Conservation (phyloP, 176 grass and related monocot species). For the Saccharum spontaneum region DNA sequence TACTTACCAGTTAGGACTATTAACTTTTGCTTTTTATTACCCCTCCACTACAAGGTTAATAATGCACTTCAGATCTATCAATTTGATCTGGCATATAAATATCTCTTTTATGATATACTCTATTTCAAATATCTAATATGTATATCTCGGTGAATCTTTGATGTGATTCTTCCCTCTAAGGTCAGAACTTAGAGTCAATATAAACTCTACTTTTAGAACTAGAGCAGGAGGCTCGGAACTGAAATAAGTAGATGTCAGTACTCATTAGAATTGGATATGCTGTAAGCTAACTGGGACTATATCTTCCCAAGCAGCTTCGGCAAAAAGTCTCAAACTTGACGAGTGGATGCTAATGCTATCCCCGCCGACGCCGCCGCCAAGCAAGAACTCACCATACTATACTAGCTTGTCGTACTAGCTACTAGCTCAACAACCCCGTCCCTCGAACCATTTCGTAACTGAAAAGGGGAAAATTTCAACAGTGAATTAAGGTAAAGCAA, state of each 20-base stretch:
- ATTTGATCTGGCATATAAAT: neutral
- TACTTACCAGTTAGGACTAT: neutral
- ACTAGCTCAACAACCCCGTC: slow-evolving; percentile 13
- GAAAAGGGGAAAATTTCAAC: neutral
- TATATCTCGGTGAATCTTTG: slow-evolving; percentile 6
- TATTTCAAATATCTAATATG: neutral
- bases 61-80: neutral
- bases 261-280: neutral
- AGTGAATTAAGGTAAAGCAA: neutral
- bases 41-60: neutral
- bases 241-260: neutral
- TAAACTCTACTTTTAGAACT: neutral
- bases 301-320: neutral
- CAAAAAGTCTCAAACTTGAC: neutral
- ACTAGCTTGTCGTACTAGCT: neutral
- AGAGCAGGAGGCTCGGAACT: slow-evolving; percentile 3
- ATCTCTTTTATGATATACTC: neutral
- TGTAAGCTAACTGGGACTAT: neutral
- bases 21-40: neutral
- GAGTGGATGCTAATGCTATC: neutral
- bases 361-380: neutral
- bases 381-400: neutral
- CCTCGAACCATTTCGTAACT: neutral
- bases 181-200: neutral
- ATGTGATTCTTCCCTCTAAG: neutral